Conservation (phyloP, 78 protist species). For the Dictyostelium purpureum region DNA sequence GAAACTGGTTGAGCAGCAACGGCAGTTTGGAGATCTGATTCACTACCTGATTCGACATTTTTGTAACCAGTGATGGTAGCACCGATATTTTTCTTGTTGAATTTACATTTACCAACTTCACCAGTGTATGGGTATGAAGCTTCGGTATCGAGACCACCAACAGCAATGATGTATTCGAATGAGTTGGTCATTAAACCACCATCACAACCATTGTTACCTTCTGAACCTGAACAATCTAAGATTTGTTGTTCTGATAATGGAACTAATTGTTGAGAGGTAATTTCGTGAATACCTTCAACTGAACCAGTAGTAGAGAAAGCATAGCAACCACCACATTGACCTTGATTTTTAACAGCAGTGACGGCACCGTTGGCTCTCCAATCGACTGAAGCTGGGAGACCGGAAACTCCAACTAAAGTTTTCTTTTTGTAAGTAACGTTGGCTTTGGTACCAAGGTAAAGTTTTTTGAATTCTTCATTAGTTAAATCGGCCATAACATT, state of each 20-base stretch:
- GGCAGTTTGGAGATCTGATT: constrained; percentile 43
- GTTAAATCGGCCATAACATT: constrained; percentile 32
- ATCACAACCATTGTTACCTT: constrained; percentile 85
- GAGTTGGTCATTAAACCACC: constrained; percentile 85
- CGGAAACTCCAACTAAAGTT: constrained; percentile 81
- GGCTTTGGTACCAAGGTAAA: constrained; percentile 20
- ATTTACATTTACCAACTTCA: background rate
- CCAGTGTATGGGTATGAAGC: constrained; percentile 88
- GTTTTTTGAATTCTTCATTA: constrained; percentile 8
- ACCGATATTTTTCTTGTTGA: background rate
- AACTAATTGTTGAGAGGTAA: constrained; percentile 28
- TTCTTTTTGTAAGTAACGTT: constrained; percentile 22
- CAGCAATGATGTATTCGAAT: constrained; percentile 70
- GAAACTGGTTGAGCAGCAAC: constrained; percentile 81
- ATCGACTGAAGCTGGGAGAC: constrained; percentile 58
- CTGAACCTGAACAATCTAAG: constrained; percentile 75
- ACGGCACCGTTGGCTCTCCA: constrained; percentile 86
- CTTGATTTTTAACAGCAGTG: constrained; percentile 86
- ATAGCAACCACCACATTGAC: constrained; percentile 93
- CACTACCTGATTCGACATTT: constrained; percentile 69
- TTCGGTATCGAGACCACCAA: constrained; percentile 86
- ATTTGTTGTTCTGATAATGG: constrained; percentile 87
- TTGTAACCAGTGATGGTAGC: background rate
- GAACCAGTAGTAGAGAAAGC: constrained; percentile 84
- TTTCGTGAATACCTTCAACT: constrained; percentile 56